Base-by-base conservation (phyloP, 2,329 filamentous ascomycete species). In the Fusarium tanahbumbuense region DNA sequence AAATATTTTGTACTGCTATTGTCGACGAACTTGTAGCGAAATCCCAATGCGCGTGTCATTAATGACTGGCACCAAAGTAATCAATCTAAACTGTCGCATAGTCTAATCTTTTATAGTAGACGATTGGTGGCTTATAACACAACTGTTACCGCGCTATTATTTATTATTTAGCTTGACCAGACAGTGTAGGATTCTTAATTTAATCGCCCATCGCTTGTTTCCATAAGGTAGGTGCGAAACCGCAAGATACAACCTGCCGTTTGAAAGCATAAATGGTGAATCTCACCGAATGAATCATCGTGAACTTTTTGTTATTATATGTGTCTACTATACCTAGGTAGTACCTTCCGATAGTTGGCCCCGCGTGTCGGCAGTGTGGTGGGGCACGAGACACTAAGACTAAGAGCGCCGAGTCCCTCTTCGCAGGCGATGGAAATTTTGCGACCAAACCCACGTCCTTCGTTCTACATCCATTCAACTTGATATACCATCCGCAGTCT, bases 351-450 rank as follows among this genome's bases (percentile, higher is more conserved):
- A 34, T 58, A 56, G 59, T 18, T 68, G 60, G 47, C 66, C 68
- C 58, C 50, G 67, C 63, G 56, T 58, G 67, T 67, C 59, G 66
- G 66, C 66, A 74, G 64, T 28, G 58, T 73, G 74, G 74, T 75
- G 74, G 74, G 74, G 74, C 61, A 76, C 74, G 74, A 76, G 54
- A 46, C 22, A 54, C 42, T 46, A 63, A 34, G 22, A 50, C 49
- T 52, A 41, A 56, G 48, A 54, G 45, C 41, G 46, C 25, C 46
- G 48, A 55, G 67, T 70, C 67, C 68, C 67, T 70, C 63, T 68
- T 57, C 27, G 52, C 42, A 50, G 42, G 50, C 47, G 63, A 70
- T 54, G 64, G 63, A 73, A 73, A 71, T 74, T 73, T 74, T 72
- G 69, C 65, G 70, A 71, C 61, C 56, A 23, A 56, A 56, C 42